Base-by-base conservation (phyloP, 345 rosid species). In the Hibiscus tridactylites region DNA sequence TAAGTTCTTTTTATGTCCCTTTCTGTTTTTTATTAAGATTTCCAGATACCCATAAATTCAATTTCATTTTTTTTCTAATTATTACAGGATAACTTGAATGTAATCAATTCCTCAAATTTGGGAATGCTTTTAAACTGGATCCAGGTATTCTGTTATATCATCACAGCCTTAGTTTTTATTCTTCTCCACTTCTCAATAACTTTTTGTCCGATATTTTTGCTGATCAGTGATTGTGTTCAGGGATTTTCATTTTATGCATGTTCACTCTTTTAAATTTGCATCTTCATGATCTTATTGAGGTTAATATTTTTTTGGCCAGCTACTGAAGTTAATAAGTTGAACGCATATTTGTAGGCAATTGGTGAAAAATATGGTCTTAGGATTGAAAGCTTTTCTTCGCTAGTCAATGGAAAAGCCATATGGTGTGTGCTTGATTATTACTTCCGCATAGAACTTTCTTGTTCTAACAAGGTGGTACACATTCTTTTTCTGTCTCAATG, bases 391-490 rank as follows among this genome's bases (percentile, higher is more conserved):
- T 80, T 88, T 77, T 71, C 84, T 71, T 86, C 96, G 69, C 50
- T 91, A 79, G 84, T 81, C 59, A 92, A 94, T 73, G 97, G 98
- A 74, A 90, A 84, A 85, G 96, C 94, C 76, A 79, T 94, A 70
- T 91, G 97, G 98, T 94, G 95, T 81, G 79, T 94, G 83, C 97
- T 94, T 75, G 97, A 94, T 80, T 84, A 79, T 83, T 94, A 91
- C 81, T 91, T 94, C 76, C 85, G 88, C 56, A 93, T 82, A 81
- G 95, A 88, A 73, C 86, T 90, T 68, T 78, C 82, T 71, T 86
- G 79, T 81, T 79, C 87, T 65, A 80, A 60, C 37, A 76, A 84
- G 91, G 89, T 82, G 82, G 79, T 76, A 64, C 35, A 67, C 68
- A 71, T 71, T 56, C 54, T 76, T 58, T 54, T 68, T 42, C 17